A percentile compares a stretch with the other conserved stretches of the same genome.
Evolutionary conservation across 2,329 filamentous ascomycete species (phyloP).

Genomic region (Aspergillus ochraceoroseus): DNA sequence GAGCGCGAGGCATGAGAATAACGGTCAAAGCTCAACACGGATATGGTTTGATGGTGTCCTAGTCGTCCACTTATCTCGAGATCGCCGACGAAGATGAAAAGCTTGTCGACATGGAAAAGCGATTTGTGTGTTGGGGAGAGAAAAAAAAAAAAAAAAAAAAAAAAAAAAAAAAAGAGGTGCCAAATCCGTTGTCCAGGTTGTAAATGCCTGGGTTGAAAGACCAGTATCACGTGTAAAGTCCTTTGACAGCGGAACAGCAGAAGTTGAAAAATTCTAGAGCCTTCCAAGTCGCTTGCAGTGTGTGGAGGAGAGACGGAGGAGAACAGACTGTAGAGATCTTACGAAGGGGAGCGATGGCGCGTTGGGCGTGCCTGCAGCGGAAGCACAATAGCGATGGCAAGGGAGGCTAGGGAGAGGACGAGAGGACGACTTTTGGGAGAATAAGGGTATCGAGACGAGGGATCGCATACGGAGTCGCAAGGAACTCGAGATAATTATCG

Average conservation of each 20-base stretch:
- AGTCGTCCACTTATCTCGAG: constrained; percentile 10
- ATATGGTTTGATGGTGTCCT: constrained; percentile 3
- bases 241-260: too few species aligned
- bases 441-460: not conserved
- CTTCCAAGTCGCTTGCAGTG: not conserved
- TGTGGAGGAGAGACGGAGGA: not conserved
- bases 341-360: constrained; percentile 19
- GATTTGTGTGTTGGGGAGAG: not conserved
- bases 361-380: constrained; percentile 19
- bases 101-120: constrained; percentile 14
- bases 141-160: too few species aligned
- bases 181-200: too few species aligned
- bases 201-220: not conserved
- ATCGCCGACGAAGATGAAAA: constrained; percentile 8
- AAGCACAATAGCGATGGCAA: constrained; percentile 5
- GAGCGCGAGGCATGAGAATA: constrained; percentile 36
- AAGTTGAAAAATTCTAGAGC: too few species aligned
- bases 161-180: too few species aligned
- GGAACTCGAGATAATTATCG: constrained; percentile 9
- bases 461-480: constrained; percentile 4
- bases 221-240: too few species aligned
- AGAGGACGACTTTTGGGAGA: constrained; percentile 6
- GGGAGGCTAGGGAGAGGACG: constrained; percentile 12
- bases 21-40: constrained; percentile 5
- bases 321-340: constrained; percentile 7